These are phyloP conservation scores for Fusarium caatingaense DNA, from an alignment of 2,329 filamentous ascomycete genomes.

Conservation along the genomic window DNA sequence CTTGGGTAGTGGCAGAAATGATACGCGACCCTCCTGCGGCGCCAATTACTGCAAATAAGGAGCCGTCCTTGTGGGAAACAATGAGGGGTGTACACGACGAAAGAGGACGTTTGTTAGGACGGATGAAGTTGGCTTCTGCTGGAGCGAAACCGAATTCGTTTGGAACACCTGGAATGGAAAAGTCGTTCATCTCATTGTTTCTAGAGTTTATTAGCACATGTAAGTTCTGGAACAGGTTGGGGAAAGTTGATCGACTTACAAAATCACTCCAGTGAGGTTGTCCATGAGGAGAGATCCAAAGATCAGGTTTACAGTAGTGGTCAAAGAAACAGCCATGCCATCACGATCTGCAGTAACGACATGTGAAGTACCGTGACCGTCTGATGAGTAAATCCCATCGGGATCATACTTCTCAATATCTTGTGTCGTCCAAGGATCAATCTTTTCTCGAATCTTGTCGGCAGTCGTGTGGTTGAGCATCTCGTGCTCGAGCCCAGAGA, in stretches of 20 bases:
- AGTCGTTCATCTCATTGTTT: constrained; percentile 80
- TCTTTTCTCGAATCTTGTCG: constrained; percentile 69
- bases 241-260: constrained; percentile 60
- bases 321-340: constrained; percentile 83
- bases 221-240: background rate
- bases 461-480: constrained; percentile 75
- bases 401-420: constrained; percentile 82
- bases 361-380: constrained; percentile 80
- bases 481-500: constrained; percentile 71
- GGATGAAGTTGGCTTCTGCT: constrained; percentile 82
- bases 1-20: constrained; percentile 81
- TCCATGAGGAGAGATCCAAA: constrained; percentile 86
- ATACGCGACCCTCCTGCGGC: constrained; percentile 86
- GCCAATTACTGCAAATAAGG: constrained; percentile 76
- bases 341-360: constrained; percentile 76
- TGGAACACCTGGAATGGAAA: constrained; percentile 80
- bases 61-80: constrained; percentile 70
- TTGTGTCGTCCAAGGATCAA: constrained; percentile 77
- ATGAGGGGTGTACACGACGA: constrained; percentile 86
- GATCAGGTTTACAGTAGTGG: constrained; percentile 87
- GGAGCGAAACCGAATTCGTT: constrained; percentile 91
- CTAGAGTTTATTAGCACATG: constrained; percentile 29
- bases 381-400: constrained; percentile 70
- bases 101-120: constrained; percentile 82
- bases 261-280: constrained; percentile 83